These are phyloP conservation scores for Rhypophila decipiens DNA, from an alignment of 495 filamentous ascomycete genomes.

Conservation along the genomic window DNA sequence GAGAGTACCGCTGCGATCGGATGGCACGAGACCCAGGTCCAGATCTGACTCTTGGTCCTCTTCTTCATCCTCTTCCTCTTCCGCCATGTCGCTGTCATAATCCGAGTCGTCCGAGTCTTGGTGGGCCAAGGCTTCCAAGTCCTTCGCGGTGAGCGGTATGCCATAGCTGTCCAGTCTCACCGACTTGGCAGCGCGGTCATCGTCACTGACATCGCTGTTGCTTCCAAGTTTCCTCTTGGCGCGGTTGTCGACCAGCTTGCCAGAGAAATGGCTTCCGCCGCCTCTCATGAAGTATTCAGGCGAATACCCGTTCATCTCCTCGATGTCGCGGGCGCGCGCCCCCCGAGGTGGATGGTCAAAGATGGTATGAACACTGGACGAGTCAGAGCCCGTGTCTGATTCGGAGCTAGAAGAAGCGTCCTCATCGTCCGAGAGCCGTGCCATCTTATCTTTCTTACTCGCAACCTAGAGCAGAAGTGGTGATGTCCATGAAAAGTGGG, in stretches of 20 bases:
- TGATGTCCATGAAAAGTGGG: too few species aligned
- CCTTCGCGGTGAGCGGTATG: neutral
- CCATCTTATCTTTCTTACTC: neutral
- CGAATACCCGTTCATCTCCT: neutral
- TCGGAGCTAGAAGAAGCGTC: neutral
- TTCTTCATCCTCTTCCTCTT: neutral
- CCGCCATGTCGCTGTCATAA: neutral
- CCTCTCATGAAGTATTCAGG: neutral
- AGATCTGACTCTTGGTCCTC: neutral
- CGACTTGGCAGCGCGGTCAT: neutral
- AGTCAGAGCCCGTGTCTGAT: neutral
- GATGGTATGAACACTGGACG: neutral
- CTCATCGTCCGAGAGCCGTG: neutral
- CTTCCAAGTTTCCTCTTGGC: neutral
- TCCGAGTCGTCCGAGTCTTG: neutral
- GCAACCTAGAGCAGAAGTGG: too few species aligned
- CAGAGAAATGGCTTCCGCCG: neutral
- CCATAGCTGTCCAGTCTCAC: neutral
- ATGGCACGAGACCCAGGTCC: neutral
- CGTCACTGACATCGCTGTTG: neutral
- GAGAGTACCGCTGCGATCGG: neutral
- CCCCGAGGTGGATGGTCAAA: neutral
- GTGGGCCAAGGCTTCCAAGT: too few species aligned
- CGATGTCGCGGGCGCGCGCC: neutral
- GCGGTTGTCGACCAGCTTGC: constrained; percentile 9